Base-by-base conservation (phyloP, 2,329 filamentous ascomycete species). In the Cladophialophora yegresii region DNA sequence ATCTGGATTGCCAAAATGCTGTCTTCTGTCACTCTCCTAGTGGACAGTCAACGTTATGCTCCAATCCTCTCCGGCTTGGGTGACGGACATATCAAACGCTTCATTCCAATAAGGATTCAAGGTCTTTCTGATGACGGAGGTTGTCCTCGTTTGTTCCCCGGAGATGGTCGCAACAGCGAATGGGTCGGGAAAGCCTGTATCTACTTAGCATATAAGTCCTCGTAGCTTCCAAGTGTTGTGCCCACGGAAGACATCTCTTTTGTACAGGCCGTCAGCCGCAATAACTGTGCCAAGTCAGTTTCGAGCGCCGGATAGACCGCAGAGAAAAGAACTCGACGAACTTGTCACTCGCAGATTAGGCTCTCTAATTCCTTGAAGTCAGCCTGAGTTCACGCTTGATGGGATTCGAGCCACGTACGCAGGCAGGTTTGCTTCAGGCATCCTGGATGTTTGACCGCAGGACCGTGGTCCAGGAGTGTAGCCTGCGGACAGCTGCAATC, bases 51-150 rank as follows among this genome's bases (percentile, higher is more conserved):
- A 43, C 30, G 13, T 49, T 22, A 4, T n/a, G 33, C 16, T 10
- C 45, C 26, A 28, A 23, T 33, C 23, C 9, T 57, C 10, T 13
- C 13, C 20, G 54, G 20, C 43, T n/a, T 45, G 12, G 40, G 65
- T 43, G 66, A 75, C 89, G 73, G 87, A 98, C 95, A 99, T 89
- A 79, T 99, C 95, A 81, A 99, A 99, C 75, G 88, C 92, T 82
- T 99, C 95, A 79, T 99, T 99, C 95, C 95, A 99, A 78, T 99
- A 99, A n/a, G 95, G 95, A 78, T 97, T 98, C 78, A 99, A 82
- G 10, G 95, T 98, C 80, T 95, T 90, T 81, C 97, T 98, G 78
- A 95, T 96, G 71, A 98, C 95, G 43, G 89, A 89, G 10, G 95
- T 99, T n/a, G 95, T 98, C 79, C 93, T 92, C 64, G 95, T 99